Conservation (phyloP, 768 basidiomycete species). For the Russula ochroleuca region DNA sequence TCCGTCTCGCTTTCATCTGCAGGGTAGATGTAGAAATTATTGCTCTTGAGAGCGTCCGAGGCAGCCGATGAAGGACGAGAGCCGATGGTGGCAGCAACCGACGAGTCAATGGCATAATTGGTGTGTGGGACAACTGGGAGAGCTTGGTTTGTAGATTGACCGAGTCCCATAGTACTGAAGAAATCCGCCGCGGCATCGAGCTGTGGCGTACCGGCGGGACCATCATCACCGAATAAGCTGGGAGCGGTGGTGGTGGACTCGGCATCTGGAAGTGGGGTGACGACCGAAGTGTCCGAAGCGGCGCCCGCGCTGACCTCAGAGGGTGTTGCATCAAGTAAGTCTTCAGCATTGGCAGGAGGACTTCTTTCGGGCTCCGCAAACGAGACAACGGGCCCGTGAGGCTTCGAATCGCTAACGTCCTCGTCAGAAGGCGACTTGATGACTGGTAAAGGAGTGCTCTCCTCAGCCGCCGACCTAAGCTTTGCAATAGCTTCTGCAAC, state of each 20-base stretch:
- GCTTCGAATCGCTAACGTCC: constrained; percentile 41
- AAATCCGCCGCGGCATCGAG: constrained; percentile 74
- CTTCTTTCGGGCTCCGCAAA: constrained; percentile 72
- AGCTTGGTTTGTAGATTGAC: constrained; percentile 41
- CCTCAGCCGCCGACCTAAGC: constrained; percentile 48
- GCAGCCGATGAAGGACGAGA: constrained; percentile 80
- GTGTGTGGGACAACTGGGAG: constrained; percentile 68
- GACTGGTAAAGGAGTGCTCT: constrained; percentile 29
- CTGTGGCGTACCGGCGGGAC: constrained; percentile 56
- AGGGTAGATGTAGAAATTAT: constrained; percentile 89
- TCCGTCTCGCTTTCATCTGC: constrained; percentile 83
- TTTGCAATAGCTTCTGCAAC: constrained; percentile 80
- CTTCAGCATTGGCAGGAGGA: constrained; percentile 40
- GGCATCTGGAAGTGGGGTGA: constrained; percentile 54
- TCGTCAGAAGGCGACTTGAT: constrained; percentile 31
- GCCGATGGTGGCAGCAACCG: constrained; percentile 93
- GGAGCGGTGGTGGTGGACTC: constrained; percentile 85
- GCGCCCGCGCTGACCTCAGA: constrained; percentile 69
- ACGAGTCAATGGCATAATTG: constrained; percentile 78
- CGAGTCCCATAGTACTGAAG: constrained; percentile 72
- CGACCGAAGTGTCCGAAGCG: constrained; percentile 57
- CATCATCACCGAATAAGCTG: constrained; percentile 82
- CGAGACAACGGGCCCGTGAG: constrained; percentile 74
- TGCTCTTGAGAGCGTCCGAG: constrained; percentile 67
- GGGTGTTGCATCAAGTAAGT: constrained; percentile 55